Evolutionary conservation across 805 yeast species (phyloP).

Genomic region (Wickerhamomyces sydowiorum): DNA sequence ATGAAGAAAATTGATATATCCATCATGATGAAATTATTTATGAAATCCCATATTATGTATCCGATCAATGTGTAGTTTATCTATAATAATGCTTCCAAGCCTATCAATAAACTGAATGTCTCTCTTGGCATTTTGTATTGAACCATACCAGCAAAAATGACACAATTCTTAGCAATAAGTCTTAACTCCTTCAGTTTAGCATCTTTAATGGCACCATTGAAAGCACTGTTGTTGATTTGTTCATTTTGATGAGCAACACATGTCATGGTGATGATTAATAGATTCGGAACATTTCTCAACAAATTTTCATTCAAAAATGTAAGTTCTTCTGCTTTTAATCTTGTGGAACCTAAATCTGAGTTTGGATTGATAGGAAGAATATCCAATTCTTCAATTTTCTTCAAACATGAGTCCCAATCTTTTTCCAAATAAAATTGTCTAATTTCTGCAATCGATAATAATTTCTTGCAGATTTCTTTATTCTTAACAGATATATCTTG

Average conservation of each 20-base stretch:
- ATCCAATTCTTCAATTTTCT: constrained; percentile 50
- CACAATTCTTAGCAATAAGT: constrained; percentile 74
- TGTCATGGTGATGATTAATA: constrained; percentile 78
- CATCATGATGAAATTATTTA: too few relatives aligned
- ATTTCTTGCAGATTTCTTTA: constrained; percentile 57
- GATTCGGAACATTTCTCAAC: constrained; percentile 71
- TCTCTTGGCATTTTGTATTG: constrained; percentile 89
- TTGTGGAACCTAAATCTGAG: constrained; percentile 31
- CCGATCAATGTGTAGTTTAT: background rate
- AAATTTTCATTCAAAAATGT: constrained; percentile 61
- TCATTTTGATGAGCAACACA: constrained; percentile 56
- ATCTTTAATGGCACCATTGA: constrained; percentile 42
- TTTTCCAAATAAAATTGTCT: constrained; percentile 50
- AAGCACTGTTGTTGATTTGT: constrained; percentile 29
- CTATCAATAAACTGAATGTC: constrained; percentile 64
- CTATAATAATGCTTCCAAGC: constrained; percentile 43
- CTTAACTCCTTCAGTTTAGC: constrained; percentile 51
- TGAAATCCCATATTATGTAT: too few relatives aligned
- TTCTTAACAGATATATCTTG: constrained; percentile 57
- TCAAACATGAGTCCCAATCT: constrained; percentile 55
- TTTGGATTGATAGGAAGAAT: constrained; percentile 54
- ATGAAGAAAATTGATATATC: background rate
- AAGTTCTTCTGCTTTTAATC: constrained; percentile 66
- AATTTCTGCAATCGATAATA: constrained; percentile 64
- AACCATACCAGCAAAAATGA: constrained; percentile 93